Evolutionary conservation across 352 stramenopile species (phyloP), one percentile per base, ranked within the genome.

Genomic region (Stephanocyclus meneghinianus): DNA sequence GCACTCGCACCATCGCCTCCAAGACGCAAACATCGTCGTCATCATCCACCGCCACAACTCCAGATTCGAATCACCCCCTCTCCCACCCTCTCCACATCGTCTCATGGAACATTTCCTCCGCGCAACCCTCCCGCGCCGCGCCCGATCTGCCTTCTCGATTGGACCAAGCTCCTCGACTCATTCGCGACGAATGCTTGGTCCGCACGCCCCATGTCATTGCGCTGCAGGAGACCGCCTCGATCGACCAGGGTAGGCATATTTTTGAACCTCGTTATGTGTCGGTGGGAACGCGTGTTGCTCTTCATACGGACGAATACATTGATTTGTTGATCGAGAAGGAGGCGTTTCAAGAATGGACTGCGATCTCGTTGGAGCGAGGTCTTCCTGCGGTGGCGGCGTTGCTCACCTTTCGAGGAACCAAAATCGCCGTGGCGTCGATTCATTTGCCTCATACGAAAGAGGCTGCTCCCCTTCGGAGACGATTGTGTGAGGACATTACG

Each of bases 81-180:
- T 45, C 60, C 60, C 44, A 53, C 21, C 56, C 21, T 50, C 67
- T 75, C 15, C 48, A 7, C 53, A 61, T 75, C 16, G 67, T 75
- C 13, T 68, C 67, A 47, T 75, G 67, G 67, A 75, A 75, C n/a
- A 67, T 75, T 55, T 75, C 67, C 10, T 53, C 59, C 29, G 60
- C 56, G 15, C 8, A 42, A 26, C 29, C 48, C 26, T 75, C 67
- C 16, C 40, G 21, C 26, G 53, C 44, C 8, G 67, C 67, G 0
- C 67, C 67, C 10, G 16, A 66, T 61, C 67, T 2, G 30, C 8
- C 21, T 29, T 53, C 48, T 5, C 37, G 67, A 48, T n/a, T 61
- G 26, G 2, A 48, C 56, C 30, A 67, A 44, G 59, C 67, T 37
- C 53, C 67, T 42, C 42, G 15, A 29, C 42, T 75, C 8, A 67